Evolutionary conservation across 352 stramenopile species (phyloP).

Genomic region (Pythium utonaiense): DNA sequence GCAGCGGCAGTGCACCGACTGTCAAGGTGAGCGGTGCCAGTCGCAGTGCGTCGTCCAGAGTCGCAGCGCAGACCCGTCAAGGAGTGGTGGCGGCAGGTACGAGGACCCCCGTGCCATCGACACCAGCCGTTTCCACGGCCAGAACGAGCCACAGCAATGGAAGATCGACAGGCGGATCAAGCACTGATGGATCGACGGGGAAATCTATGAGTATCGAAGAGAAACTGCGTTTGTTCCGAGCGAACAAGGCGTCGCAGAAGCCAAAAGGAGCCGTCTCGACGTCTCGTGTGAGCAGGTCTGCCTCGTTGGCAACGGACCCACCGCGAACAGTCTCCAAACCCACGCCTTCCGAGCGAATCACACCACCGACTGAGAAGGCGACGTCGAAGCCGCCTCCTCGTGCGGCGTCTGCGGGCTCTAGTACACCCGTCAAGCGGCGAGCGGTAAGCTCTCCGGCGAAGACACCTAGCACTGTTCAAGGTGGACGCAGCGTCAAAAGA

Average conservation of each 20-base stretch:
- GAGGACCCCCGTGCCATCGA: slow-evolving; percentile 2
- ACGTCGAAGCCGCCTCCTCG: slow-evolving; percentile 1
- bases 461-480: slow-evolving; percentile 8
- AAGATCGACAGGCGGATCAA: neutral
- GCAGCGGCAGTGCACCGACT: slow-evolving; percentile 5
- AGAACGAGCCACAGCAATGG: neutral
- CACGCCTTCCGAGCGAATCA: slow-evolving; percentile 17
- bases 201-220: slow-evolving; percentile 28
- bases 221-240: slow-evolving; percentile 39
- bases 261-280: neutral
- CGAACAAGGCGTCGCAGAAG: slow-evolving; percentile 27
- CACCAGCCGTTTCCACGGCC: slow-evolving; percentile 1
- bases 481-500: neutral
- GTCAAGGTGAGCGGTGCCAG: slow-evolving; percentile 14
- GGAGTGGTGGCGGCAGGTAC: slow-evolving; percentile 1
- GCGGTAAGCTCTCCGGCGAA: neutral
- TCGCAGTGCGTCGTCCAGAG: neutral
- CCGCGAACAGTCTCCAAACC: slow-evolving; percentile 2
- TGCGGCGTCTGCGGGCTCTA: neutral
- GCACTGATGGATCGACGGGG: neutral
- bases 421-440: slow-evolving; percentile 14
- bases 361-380: slow-evolving; percentile 17
- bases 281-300: neutral
- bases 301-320: neutral
- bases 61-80: slow-evolving; percentile 4